Evolutionary conservation across 441 rosid species (phyloP).

Genomic region (Kokia cookei): DNA sequence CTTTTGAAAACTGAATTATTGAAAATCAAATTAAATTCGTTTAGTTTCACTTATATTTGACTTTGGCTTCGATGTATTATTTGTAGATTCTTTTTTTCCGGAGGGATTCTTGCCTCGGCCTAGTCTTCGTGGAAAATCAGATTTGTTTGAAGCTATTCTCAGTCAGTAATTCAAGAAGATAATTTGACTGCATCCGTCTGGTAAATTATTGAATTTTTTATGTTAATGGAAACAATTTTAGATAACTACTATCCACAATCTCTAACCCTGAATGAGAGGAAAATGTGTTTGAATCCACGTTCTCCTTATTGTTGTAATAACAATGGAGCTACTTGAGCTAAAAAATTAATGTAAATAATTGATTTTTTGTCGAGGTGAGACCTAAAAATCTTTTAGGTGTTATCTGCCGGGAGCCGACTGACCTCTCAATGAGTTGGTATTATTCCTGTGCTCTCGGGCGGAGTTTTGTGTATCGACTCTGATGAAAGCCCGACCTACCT

Average conservation of each 20-base stretch:
- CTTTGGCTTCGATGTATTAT: background rate
- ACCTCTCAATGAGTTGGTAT: too few relatives aligned
- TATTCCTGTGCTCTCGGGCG: too few relatives aligned
- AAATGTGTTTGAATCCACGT: too few relatives aligned
- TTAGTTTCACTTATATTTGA: background rate
- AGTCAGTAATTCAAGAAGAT: background rate
- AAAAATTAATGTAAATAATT: background rate
- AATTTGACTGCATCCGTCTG: background rate
- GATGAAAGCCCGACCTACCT: too few relatives aligned
- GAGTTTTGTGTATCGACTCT: too few relatives aligned
- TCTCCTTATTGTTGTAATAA: too few relatives aligned
- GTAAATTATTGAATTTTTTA: background rate
- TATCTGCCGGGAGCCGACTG: too few relatives aligned
- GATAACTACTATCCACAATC: background rate
- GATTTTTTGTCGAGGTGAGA: background rate
- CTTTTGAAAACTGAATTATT: background rate
- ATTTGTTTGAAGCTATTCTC: background rate
- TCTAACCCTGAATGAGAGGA: too few relatives aligned
- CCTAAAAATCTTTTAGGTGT: too few relatives aligned
- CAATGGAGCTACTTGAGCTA: too few relatives aligned
- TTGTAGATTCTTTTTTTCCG: background rate
- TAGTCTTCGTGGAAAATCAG: background rate
- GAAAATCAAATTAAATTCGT: background rate
- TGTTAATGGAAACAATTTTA: background rate
- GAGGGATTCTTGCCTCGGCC: too few relatives aligned